phyloP scores from a whole-genome alignment of 495 filamentous ascomycete genomes.

The Penicillium samsonianum region DNA sequence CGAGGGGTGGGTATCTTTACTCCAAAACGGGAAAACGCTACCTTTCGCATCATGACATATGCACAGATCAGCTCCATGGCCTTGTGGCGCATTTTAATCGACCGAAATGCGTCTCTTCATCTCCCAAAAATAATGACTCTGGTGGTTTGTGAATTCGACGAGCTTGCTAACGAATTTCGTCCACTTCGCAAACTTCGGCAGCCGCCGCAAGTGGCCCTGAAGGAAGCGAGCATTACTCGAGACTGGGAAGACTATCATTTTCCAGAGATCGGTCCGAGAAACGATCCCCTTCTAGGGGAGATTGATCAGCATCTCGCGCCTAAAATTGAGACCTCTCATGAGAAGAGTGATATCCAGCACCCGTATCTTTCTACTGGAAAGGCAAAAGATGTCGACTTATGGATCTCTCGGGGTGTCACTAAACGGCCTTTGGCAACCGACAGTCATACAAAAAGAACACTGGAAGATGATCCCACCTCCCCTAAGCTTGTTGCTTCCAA shows the following conservation, averaged over 20 bases:
- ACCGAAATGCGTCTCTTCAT: too few species aligned
- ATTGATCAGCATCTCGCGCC: slow-evolving; percentile 10
- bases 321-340: not conserved
- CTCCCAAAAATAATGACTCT: not conserved
- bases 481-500: not conserved
- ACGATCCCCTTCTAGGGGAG: not conserved
- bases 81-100: slow-evolving; percentile 4
- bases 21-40: not conserved
- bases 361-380: not conserved
- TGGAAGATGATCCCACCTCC: not conserved
- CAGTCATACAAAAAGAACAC: not conserved
- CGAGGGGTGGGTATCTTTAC: not conserved
- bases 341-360: not conserved
- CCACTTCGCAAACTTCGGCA: slow-evolving; percentile 8
- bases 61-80: slow-evolving; percentile 8
- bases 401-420: not conserved
- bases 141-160: slow-evolving; percentile 5
- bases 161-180: not conserved
- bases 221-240: slow-evolving; percentile 8
- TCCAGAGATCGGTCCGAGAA: slow-evolving; percentile 19
- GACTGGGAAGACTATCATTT: slow-evolving; percentile 32
- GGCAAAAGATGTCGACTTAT: not conserved
- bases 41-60: slow-evolving; percentile 14
- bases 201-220: not conserved
- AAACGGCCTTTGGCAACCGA: not conserved